A percentile compares a stretch with the other conserved stretches of the same genome.
Evolutionary conservation across 108 stramenopile genomes (phyloP).

Genomic region (Asterionellopsis glacialis): DNA sequence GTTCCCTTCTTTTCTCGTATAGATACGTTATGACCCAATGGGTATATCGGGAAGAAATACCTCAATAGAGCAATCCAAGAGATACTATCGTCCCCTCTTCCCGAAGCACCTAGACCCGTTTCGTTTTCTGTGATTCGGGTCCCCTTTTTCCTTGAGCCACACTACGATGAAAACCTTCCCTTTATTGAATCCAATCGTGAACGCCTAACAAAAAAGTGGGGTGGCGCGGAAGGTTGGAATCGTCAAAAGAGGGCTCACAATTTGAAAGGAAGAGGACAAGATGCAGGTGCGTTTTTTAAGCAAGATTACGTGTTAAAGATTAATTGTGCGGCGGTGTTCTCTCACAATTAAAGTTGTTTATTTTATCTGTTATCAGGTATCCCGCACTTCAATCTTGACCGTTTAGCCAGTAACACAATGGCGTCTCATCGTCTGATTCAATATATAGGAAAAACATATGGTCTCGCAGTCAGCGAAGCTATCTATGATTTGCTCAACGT

Average conservation of each 20-base stretch:
- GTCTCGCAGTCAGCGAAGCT: slow-evolving; percentile 61
- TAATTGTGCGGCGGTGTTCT: too few species aligned
- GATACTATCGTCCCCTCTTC: slow-evolving; percentile 49
- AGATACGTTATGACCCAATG: slow-evolving; percentile 85
- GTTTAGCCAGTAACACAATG: slow-evolving; percentile 81
- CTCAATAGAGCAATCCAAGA: slow-evolving; percentile 64
- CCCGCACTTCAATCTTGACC: slow-evolving; percentile 80
- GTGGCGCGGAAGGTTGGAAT: slow-evolving; percentile 71
- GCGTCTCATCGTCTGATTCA: slow-evolving; percentile 83
- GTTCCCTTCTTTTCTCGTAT: too few species aligned
- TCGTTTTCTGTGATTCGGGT: slow-evolving; percentile 75
- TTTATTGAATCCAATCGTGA: slow-evolving; percentile 81
- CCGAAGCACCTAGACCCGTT: slow-evolving; percentile 32
- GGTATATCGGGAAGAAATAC: slow-evolving; percentile 82
- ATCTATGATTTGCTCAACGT: slow-evolving; percentile 74
- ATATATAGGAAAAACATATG: slow-evolving; percentile 68
- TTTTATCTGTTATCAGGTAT: slow-evolving; percentile 27
- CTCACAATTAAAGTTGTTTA: too few species aligned
- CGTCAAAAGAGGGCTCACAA: slow-evolving; percentile 67
- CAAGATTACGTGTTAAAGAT: too few species aligned
- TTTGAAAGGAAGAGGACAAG: slow-evolving; percentile 70
- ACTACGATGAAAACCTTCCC: slow-evolving; percentile 63
- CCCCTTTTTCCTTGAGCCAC: slow-evolving; percentile 83
- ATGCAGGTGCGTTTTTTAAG: slow-evolving; percentile 25
- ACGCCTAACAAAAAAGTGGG: slow-evolving; percentile 76